These are phyloP conservation scores for Agrostemma githago DNA, from an alignment of 148 eudicot genomes.

Conservation along the genomic window DNA sequence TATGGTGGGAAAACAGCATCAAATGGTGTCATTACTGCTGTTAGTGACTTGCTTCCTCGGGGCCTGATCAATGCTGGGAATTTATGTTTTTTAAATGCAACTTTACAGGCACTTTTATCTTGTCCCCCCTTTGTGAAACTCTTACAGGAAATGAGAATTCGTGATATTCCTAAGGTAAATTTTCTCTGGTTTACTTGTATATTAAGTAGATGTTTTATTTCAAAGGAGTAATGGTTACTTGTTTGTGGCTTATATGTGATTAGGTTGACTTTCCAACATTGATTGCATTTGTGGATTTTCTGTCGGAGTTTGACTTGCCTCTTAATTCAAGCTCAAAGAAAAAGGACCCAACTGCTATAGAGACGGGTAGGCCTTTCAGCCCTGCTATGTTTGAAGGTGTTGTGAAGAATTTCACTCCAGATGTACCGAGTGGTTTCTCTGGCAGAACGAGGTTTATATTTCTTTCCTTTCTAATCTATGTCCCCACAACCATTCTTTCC, in stretches of 20 bases:
- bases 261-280: constrained; percentile 78
- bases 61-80: constrained; percentile 92
- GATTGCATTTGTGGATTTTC: constrained; percentile 62
- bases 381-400: constrained; percentile 83
- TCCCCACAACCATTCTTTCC: too few species aligned
- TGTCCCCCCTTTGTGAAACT: constrained; percentile 91
- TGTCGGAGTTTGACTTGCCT: constrained; percentile 61
- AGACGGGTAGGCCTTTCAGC: constrained; percentile 70
- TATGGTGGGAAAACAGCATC: constrained; percentile 26
- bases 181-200: neutral
- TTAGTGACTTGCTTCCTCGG: constrained; percentile 56
- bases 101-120: constrained; percentile 81
- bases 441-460: constrained; percentile 72
- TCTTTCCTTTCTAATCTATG: neutral
- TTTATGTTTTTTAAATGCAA: constrained; percentile 88
- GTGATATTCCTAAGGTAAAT: constrained; percentile 63
- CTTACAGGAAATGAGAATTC: constrained; percentile 60
- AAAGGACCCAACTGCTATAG: constrained; percentile 46
- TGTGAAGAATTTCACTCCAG: constrained; percentile 80
- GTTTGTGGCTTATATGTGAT: neutral
- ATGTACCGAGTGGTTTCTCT: constrained; percentile 59
- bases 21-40: constrained; percentile 38
- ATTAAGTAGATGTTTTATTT: neutral
- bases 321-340: constrained; percentile 42
- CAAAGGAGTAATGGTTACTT: neutral